Conservation (phyloP, 495 filamentous ascomycete genomes). For the Penicillium bovifimosum region DNA sequence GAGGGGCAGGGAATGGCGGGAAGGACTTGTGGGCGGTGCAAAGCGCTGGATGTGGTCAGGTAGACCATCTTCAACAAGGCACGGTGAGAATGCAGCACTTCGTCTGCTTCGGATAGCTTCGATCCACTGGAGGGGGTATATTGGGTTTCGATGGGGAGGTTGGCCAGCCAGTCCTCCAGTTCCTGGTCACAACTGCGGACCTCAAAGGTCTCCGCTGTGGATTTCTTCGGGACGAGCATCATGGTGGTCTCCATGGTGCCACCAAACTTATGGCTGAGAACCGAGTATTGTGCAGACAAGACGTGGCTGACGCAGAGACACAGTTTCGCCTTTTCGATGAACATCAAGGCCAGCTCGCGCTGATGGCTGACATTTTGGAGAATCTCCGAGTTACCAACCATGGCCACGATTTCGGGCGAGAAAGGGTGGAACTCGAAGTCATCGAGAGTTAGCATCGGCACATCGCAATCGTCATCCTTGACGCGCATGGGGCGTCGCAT, state of each 20-base stretch:
- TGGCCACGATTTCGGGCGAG: conserved; percentile 56
- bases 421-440: conserved; percentile 76
- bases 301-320: conserved; percentile 81
- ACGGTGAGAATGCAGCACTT: conserved; percentile 64
- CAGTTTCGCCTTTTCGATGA: conserved; percentile 87
- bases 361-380: conserved; percentile 60
- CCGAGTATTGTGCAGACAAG: conserved; percentile 81
- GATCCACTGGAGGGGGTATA: conserved; percentile 45
- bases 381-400: conserved; percentile 61
- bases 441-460: conserved; percentile 74
- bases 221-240: conserved; percentile 86
- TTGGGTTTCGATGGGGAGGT: conserved; percentile 62
- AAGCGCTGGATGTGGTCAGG: conserved; percentile 76
- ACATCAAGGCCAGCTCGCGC: conserved; percentile 72
- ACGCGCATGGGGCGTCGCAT: conserved; percentile 86
- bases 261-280: conserved; percentile 71
- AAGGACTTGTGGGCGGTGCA: conserved; percentile 83
- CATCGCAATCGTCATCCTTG: conserved; percentile 84
- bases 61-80: conserved; percentile 85
- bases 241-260: conserved; percentile 74
- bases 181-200: conserved; percentile 69
- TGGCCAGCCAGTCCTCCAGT: conserved; percentile 64
- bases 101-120: conserved; percentile 45
- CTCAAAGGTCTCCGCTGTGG: conserved; percentile 65
- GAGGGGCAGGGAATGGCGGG: conserved; percentile 62